Evolutionary conservation across 768 basidiomycete genomes (phyloP).

Genomic region (Auriscalpium vulgare): DNA sequence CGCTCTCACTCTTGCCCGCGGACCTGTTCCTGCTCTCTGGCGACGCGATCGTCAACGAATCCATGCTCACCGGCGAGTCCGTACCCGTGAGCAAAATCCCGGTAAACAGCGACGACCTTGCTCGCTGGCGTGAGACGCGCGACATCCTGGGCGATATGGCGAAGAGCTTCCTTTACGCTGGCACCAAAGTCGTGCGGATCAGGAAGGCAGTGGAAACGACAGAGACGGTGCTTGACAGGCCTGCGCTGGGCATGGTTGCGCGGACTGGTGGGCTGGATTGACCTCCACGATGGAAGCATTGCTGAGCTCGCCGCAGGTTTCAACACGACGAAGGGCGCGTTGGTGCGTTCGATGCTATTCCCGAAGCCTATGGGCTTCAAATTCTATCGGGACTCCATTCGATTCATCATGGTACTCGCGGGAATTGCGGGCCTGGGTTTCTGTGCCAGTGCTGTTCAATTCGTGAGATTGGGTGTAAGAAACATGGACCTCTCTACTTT

Average conservation of each 20-base stretch:
- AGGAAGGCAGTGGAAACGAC: constrained; percentile 45
- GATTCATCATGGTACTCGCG: constrained; percentile 87
- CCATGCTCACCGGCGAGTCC: constrained; percentile 98
- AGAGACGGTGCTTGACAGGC: constrained; percentile 43
- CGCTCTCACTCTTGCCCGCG: constrained; percentile 70
- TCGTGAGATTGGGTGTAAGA: constrained; percentile 80
- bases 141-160: constrained; percentile 53
- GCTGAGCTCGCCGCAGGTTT: constrained; percentile 46
- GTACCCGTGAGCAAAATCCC: constrained; percentile 92
- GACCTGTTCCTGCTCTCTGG: constrained; percentile 91
- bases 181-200: constrained; percentile 85
- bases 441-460: constrained; percentile 85
- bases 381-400: constrained; percentile 88
- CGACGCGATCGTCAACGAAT: constrained; percentile 97
- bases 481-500: neutral
- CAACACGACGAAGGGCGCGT: constrained; percentile 94
- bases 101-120: constrained; percentile 70
- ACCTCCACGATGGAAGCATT: neutral
- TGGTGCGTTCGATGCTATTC: constrained; percentile 96
- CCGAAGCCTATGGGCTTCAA: constrained; percentile 99
- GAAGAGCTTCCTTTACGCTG: constrained; percentile 83
- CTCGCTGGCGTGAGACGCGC: constrained; percentile 59
- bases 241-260: constrained; percentile 77
- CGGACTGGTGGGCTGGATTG: constrained; percentile 59
- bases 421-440: constrained; percentile 91